phyloP scores from a whole-genome alignment of 2,329 filamentous ascomycete genomes.

The Colletotrichum aenigma region DNA sequence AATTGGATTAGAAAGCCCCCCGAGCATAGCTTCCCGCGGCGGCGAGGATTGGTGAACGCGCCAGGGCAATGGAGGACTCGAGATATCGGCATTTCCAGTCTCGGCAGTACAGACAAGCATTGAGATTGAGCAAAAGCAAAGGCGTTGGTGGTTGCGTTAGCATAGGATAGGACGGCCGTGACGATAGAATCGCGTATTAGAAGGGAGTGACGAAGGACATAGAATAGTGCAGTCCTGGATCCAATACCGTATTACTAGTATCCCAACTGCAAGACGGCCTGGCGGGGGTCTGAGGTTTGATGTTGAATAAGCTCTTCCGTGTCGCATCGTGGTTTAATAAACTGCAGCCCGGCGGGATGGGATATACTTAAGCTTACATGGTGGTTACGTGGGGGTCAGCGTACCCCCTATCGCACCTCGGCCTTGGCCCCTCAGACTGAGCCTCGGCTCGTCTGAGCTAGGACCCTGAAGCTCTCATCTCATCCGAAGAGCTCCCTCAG shows the following conservation, averaged over 20 bases:
- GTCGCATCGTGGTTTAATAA: background rate
- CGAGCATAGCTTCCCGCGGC: background rate
- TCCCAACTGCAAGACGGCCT: background rate
- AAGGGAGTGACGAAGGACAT: background rate
- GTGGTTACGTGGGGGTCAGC: no score
- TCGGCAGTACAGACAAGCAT: background rate
- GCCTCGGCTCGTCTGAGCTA: constrained; percentile 7
- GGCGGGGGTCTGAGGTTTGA: background rate
- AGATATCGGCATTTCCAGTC: background rate
- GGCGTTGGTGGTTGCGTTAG: constrained; percentile 12
- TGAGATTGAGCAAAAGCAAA: constrained; percentile 7
- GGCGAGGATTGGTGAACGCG: background rate
- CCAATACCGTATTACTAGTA: background rate
- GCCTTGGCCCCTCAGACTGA: background rate
- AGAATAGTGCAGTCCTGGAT: background rate
- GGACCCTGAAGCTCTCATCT: background rate
- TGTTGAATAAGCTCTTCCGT: background rate
- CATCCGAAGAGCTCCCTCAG: background rate
- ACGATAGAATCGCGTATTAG: background rate
- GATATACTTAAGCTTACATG: background rate
- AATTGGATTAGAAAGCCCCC: background rate
- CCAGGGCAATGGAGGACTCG: background rate
- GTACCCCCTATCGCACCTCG: background rate
- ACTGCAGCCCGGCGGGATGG: background rate
- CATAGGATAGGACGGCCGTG: background rate